Evolutionary conservation across 768 basidiomycete genomes (phyloP).

Genomic region (Psilocybe tampanensis): DNA sequence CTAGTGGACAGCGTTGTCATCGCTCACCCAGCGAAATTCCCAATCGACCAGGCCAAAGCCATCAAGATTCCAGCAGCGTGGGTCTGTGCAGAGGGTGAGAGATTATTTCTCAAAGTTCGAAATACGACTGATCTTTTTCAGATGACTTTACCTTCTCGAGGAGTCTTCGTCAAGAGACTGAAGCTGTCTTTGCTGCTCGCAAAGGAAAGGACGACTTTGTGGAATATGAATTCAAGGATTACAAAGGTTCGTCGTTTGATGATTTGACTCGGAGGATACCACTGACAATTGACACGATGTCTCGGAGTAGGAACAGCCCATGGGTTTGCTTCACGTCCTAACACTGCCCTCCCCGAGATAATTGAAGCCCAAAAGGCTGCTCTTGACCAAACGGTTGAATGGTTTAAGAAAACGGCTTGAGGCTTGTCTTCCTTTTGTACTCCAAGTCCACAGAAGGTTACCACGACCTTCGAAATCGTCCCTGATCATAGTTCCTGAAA

Average conservation of each 20-base stretch:
- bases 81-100: constrained; percentile 43
- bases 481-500: too few relatives aligned
- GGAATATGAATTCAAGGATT: constrained; percentile 47
- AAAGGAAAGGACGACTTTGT: constrained; percentile 38
- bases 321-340: constrained; percentile 48
- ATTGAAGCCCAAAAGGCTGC: constrained; percentile 45
- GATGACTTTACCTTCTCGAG: constrained; percentile 41
- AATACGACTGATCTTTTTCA: constrained; percentile 8
- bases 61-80: constrained; percentile 42
- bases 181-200: constrained; percentile 38
- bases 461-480: too few relatives aligned
- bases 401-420: constrained; percentile 42
- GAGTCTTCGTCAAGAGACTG: constrained; percentile 30
- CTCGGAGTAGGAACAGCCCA: constrained; percentile 40
- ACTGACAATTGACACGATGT: too few relatives aligned
- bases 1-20: constrained; percentile 42
- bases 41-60: constrained; percentile 33
- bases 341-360: constrained; percentile 37
- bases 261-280: too few relatives aligned
- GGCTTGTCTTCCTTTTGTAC: not conserved
- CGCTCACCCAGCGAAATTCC: constrained; percentile 41
- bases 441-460: not conserved
- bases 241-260: constrained; percentile 35
- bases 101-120: too few relatives aligned
- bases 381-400: constrained; percentile 42